Conservation (phyloP, 2,329 filamentous ascomycete species). For the Fusarium virguliforme region DNA sequence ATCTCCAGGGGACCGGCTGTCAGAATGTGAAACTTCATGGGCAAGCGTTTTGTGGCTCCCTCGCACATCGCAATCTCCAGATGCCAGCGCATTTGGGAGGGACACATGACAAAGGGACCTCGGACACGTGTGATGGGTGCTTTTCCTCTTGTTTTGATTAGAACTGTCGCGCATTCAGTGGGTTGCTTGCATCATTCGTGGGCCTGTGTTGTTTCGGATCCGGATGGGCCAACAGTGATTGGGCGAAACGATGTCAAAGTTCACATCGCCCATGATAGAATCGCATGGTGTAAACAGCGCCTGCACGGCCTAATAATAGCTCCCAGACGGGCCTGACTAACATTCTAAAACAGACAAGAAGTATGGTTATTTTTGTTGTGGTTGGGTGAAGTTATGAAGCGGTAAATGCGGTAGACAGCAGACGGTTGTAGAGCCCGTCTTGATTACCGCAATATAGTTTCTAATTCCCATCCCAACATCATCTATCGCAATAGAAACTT, state of each 20-base stretch:
- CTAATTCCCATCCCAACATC: no score
- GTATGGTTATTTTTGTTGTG: background rate
- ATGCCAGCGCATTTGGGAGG: constrained; percentile 7
- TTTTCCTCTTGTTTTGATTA: constrained; percentile 12
- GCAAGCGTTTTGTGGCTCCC: constrained; percentile 32
- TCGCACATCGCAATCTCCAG: constrained; percentile 42
- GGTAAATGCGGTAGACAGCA: no score
- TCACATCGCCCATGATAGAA: background rate
- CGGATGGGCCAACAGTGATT: constrained; percentile 5
- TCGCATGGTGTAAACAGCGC: background rate
- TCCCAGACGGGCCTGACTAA: background rate
- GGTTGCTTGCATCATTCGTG: constrained; percentile 19
- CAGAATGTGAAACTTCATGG: constrained; percentile 42
- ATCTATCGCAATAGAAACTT: no score
- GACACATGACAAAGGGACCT: constrained; percentile 16
- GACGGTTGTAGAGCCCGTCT: no score
- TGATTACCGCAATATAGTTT: no score
- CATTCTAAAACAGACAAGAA: background rate
- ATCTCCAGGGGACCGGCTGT: constrained; percentile 18
- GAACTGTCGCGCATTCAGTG: constrained; percentile 21
- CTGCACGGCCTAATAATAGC: constrained; percentile 4
- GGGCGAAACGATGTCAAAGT: background rate
- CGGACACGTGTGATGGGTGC: constrained; percentile 7
- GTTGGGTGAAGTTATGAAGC: background rate
- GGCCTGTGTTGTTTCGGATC: constrained; percentile 14